Percentiles rank a stretch among this genome's conserved stretches.
Evolutionary conservation across 371 early-diverging fungal species (phyloP).

Genomic region (Rhizopus arrhizus): DNA sequence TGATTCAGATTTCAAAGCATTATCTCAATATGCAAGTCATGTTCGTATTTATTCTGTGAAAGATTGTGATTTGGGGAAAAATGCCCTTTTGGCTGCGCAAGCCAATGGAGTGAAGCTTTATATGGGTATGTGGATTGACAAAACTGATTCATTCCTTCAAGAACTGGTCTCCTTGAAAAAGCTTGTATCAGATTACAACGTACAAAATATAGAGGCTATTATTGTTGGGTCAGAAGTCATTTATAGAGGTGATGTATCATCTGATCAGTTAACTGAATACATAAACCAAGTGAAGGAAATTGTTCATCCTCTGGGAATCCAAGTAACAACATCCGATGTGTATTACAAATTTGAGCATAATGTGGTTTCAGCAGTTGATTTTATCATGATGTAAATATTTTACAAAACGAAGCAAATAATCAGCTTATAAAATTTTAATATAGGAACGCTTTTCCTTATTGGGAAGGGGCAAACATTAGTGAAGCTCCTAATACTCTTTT

Average conservation of each 20-base stretch:
- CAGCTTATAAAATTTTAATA: no score
- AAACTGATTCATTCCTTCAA: slow-evolving; percentile 46
- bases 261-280: slow-evolving; percentile 38
- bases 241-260: slow-evolving; percentile 56
- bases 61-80: slow-evolving; percentile 60
- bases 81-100: slow-evolving; percentile 60
- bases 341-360: slow-evolving; percentile 51
- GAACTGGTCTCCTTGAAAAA: slow-evolving; percentile 52
- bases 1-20: slow-evolving; percentile 46
- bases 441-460: slow-evolving; percentile 65
- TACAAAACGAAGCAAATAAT: no score
- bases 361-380: slow-evolving; percentile 57
- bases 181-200: slow-evolving; percentile 27
- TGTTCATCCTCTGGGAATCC: slow-evolving; percentile 36
- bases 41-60: slow-evolving; percentile 57
- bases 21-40: slow-evolving; percentile 54
- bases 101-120: slow-evolving; percentile 56
- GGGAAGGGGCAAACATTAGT: slow-evolving; percentile 61
- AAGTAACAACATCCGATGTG: slow-evolving; percentile 60
- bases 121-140: slow-evolving; percentile 67
- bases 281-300: slow-evolving; percentile 36
- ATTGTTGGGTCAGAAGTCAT: slow-evolving; percentile 68
- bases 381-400: slow-evolving; percentile 45
- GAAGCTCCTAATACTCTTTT: slow-evolving; percentile 50
- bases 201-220: slow-evolving; percentile 48